Conservation (phyloP, 257 asterid species). For the Nemophila menziesii region DNA sequence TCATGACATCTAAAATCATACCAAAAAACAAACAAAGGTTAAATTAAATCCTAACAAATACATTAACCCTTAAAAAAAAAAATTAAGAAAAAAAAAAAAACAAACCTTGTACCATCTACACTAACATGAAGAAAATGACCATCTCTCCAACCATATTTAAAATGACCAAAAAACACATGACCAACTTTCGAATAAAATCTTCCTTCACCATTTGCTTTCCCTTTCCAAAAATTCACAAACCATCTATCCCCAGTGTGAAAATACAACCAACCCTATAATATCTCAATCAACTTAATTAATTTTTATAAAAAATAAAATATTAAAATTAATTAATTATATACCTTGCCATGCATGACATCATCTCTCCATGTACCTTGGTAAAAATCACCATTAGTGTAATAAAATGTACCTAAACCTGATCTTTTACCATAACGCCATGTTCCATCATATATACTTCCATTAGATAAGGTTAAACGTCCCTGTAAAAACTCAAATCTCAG, state of each 20-base stretch:
- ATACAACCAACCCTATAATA: slow-evolving; percentile 81
- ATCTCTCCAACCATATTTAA: slow-evolving; percentile 95
- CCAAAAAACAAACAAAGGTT: neutral
- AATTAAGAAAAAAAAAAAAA: neutral
- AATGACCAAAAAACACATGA: slow-evolving; percentile 79
- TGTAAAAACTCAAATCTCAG: slow-evolving; percentile 15
- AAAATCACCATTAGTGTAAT: slow-evolving; percentile 80
- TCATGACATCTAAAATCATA: slow-evolving; percentile 38
- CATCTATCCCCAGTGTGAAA: slow-evolving; percentile 91
- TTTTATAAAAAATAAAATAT: neutral
- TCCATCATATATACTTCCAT: slow-evolving; percentile 90
- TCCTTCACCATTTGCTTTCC: slow-evolving; percentile 93
- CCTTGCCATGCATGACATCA: slow-evolving; percentile 98
- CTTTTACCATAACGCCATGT: slow-evolving; percentile 95
- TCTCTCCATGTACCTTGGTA: slow-evolving; percentile 98
- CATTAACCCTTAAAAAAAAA: neutral
- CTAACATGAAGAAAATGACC: slow-evolving; percentile 71
- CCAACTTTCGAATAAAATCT: slow-evolving; percentile 83
- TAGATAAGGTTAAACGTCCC: slow-evolving; percentile 76
- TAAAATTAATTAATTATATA: slow-evolving; percentile 18
- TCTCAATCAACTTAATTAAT: slow-evolving; percentile 4
- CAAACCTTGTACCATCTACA: slow-evolving; percentile 81
- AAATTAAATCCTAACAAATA: slow-evolving; percentile 1
- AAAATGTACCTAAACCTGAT: slow-evolving; percentile 81
- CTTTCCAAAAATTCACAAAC: slow-evolving; percentile 92